Conservation (phyloP, 176 grass and related monocot genomes). For the Phyllostachys edulis region DNA sequence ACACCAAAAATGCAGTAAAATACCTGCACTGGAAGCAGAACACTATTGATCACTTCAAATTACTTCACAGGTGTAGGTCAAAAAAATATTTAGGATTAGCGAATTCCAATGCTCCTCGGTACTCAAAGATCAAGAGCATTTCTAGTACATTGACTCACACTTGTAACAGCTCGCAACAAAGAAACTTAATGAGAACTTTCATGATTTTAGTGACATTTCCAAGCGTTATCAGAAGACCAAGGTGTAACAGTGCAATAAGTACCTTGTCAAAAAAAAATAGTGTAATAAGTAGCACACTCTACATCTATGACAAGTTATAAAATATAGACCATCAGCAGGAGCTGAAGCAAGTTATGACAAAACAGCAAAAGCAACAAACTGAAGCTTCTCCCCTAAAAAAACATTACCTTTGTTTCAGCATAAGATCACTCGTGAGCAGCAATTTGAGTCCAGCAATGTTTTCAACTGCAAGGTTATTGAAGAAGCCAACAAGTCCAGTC, state of each 20-base stretch:
- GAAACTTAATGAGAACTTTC: background rate
- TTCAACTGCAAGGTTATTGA: conserved; percentile 94
- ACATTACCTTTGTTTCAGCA: conserved; percentile 69
- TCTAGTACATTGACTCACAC: background rate
- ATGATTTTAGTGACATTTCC: conserved; percentile 10
- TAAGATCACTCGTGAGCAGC: conserved; percentile 75
- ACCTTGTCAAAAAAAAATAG: too few species aligned
- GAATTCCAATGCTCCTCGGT: background rate
- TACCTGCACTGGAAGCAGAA: conserved; percentile 86
- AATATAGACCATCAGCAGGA: background rate
- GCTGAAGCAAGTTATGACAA: background rate
- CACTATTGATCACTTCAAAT: conserved; percentile 33
- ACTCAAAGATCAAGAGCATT: background rate
- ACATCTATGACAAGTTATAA: background rate
- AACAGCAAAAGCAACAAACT: background rate
- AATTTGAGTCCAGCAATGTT: conserved; percentile 95
- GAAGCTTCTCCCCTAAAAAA: background rate
- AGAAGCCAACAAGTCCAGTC: conserved; percentile 83
- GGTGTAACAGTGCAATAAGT: background rate
- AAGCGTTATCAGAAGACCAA: conserved; percentile 1
- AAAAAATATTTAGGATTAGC: background rate
- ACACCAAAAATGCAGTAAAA: conserved; percentile 72
- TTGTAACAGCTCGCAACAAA: background rate
- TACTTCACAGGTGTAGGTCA: background rate
- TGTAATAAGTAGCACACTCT: background rate